Conservation (phyloP, 306 rosid species). For the Corylus avellana region DNA sequence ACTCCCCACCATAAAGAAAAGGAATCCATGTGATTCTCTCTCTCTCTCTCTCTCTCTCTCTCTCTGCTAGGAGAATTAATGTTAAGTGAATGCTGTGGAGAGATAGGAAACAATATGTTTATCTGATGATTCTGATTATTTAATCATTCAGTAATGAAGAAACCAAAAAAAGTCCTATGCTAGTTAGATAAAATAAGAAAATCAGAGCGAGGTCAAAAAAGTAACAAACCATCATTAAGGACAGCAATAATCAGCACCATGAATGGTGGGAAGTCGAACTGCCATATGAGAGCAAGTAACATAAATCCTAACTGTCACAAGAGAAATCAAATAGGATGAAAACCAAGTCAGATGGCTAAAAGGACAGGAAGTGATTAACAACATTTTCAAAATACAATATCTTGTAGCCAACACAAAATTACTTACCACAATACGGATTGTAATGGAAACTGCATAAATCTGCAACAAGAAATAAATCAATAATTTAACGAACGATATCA, state of each 20-base stretch:
- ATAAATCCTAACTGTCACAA: constrained; percentile 81
- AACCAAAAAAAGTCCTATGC: background rate
- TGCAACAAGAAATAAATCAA: constrained; percentile 38
- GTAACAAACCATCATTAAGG: constrained; percentile 73
- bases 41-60: background rate
- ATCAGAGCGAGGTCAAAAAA: background rate
- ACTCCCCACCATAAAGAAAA: background rate
- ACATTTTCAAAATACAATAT: background rate
- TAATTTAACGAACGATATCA: background rate
- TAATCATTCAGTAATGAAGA: background rate
- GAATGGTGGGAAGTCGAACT: constrained; percentile 92
- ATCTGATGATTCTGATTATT: background rate
- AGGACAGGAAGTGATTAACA: constrained; percentile 1
- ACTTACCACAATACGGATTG: constrained; percentile 89
- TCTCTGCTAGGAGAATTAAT: background rate
- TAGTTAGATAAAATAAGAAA: background rate
- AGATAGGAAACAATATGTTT: background rate
- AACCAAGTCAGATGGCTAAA: constrained; percentile 10
- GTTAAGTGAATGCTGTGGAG: background rate
- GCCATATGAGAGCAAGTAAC: constrained; percentile 83
- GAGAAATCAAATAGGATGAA: constrained; percentile 22
- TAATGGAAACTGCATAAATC: constrained; percentile 90
- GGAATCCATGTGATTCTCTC: background rate
- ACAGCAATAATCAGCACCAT: constrained; percentile 89
- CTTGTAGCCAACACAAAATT: background rate